Evolutionary conservation across 345 rosid genomes (phyloP), one percentile per base, ranked within the genome.

Genomic region (Lagerstroemia speciosa): DNA sequence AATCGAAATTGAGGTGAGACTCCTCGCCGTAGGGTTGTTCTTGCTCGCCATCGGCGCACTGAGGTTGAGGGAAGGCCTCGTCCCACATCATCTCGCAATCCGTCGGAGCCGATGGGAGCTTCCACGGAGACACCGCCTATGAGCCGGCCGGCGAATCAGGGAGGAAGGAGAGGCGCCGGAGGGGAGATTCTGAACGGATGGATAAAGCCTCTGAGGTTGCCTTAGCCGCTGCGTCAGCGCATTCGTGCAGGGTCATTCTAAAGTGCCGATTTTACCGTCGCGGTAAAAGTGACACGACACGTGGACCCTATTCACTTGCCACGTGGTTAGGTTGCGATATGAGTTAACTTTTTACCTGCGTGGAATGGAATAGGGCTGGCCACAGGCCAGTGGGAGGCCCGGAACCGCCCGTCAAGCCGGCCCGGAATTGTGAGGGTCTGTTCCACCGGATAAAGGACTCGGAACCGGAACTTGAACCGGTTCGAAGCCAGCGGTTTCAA

Each of bases 1-100:
- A 82, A 73, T 92, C 94, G 73, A 83, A 87, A 76, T 86, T 80
- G 69, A 83, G 77, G 78, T 71, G 63, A 32, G 87, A 79, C 62
- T 78, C 84, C 0, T 65, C 67, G 63, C 16, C 69, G 68, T 58
- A 74, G 72, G 65, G 62, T 71, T 37, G 69, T 64, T 45, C 63
- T 27, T 64, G 67, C 17, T 26, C 63, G 34, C 63, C 63, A 34
- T 58, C 63, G 63, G 32, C 63, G 63, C 10, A 29, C 19, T 27
- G 34, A 30, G 63, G 34, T 11, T 46, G 74, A 52, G 77, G 67
- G 43, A 32, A 58, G 8, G 40, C 41, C 40, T 80, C 85, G 50
- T 74, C 86, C 82, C 81, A 68, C 85, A 77, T 76, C 84, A 64
- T 81, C 58, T 33, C 3, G 58, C 32, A 11, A 10, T 22, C 62